phyloP scores from a whole-genome alignment of 352 stramenopile species.

The Pseudoperonospora humuli region DNA sequence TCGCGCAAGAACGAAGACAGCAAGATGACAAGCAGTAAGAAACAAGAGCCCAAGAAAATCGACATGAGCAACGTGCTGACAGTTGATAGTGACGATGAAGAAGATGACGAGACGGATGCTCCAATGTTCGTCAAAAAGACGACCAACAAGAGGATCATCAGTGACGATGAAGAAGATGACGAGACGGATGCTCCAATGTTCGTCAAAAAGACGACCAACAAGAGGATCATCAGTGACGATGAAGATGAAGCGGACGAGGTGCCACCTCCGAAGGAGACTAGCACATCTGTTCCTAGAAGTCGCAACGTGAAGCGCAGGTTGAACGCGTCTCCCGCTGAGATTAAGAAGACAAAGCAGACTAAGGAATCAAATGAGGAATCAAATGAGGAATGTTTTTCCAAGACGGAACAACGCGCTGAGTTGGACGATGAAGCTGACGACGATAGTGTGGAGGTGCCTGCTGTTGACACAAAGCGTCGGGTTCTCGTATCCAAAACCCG shows the following conservation, averaged over 20 bases:
- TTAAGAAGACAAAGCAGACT: slow-evolving; percentile 14
- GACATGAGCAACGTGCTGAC: slow-evolving; percentile 67
- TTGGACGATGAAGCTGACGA: slow-evolving; percentile 28
- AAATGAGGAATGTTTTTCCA: slow-evolving; percentile 10
- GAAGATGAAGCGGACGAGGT: slow-evolving; percentile 40
- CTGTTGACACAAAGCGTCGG: slow-evolving; percentile 38
- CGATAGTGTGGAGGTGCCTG: slow-evolving; percentile 11
- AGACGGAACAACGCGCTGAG: slow-evolving; percentile 9
- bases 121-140: slow-evolving; percentile 59
- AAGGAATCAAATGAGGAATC: slow-evolving; percentile 14
- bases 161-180: slow-evolving; percentile 52
- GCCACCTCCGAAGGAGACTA: slow-evolving; percentile 1
- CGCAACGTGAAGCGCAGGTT: slow-evolving; percentile 44
- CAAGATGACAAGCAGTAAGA: slow-evolving; percentile 13
- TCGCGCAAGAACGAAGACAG: slow-evolving; percentile 8
- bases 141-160: slow-evolving; percentile 49
- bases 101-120: slow-evolving; percentile 47
- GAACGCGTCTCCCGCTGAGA: slow-evolving; percentile 25
- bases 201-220: slow-evolving; percentile 39
- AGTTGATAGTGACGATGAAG: slow-evolving; percentile 61
- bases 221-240: slow-evolving; percentile 65
- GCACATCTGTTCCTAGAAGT: slow-evolving; percentile 15
- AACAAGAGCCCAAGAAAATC: slow-evolving; percentile 30
- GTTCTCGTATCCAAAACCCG: slow-evolving; percentile 59
- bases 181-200: slow-evolving; percentile 58